A percentile compares a stretch with the other conserved stretches of the same genome.
Conservation (phyloP, 139 green algal species). For the Asterochloris erici region DNA sequence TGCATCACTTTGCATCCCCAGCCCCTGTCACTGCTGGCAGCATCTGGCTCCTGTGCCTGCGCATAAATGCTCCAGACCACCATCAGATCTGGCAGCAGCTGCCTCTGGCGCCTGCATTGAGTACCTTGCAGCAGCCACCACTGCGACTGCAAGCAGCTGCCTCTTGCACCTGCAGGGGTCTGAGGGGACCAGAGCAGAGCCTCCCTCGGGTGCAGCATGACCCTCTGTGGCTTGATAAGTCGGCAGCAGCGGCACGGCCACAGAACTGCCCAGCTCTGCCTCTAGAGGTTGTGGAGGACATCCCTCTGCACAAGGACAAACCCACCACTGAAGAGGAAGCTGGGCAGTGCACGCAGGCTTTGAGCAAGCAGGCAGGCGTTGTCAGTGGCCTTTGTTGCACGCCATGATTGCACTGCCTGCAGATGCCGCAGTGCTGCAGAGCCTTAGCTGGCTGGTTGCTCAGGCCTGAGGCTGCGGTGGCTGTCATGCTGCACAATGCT, state of each 20-base stretch:
- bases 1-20: too few relatives aligned
- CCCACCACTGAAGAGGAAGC: neutral
- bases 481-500: too few relatives aligned
- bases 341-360: conserved; percentile 10
- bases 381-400: too few relatives aligned
- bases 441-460: too few relatives aligned
- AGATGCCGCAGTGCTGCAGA: too few relatives aligned
- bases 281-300: conserved; percentile 13
- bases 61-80: too few relatives aligned
- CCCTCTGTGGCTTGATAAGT: conserved; percentile 14
- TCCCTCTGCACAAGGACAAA: conserved; percentile 14
- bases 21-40: too few relatives aligned
- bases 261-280: conserved; percentile 11
- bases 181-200: conserved; percentile 8
- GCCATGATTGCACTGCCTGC: too few relatives aligned
- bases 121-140: too few relatives aligned
- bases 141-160: neutral
- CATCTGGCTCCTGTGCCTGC: too few relatives aligned
- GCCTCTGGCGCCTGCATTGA: neutral
- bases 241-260: neutral
- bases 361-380: neutral
- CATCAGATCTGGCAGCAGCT: too few relatives aligned
- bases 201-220: neutral
- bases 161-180: neutral
- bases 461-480: too few relatives aligned